Evolutionary conservation across 2,329 filamentous ascomycete species (phyloP).

Genomic region (Ophiocordyceps robertsii): DNA sequence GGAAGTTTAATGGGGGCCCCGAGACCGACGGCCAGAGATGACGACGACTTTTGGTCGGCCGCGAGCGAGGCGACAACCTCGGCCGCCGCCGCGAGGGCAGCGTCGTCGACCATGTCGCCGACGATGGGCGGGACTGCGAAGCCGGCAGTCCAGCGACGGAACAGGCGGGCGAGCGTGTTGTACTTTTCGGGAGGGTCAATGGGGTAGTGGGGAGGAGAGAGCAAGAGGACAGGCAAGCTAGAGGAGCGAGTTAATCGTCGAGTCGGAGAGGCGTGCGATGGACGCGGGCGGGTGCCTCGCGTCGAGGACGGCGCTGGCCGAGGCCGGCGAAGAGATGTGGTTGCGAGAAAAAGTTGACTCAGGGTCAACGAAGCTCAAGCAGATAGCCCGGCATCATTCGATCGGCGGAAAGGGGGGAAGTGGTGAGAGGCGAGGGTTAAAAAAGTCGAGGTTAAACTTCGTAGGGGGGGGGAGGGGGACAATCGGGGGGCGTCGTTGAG

Average conservation of each 20-base stretch:
- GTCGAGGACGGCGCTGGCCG: background rate
- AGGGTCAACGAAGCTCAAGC: constrained; percentile 1
- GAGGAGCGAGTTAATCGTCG: background rate
- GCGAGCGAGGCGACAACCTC: constrained; percentile 41
- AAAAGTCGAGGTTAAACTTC: background rate
- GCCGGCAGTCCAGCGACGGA: constrained; percentile 13
- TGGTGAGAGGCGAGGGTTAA: background rate
- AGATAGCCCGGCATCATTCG: constrained; percentile 3
- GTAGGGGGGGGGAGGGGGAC: background rate
- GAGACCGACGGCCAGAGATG: constrained; percentile 24
- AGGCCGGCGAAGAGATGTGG: background rate
- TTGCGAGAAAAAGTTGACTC: background rate
- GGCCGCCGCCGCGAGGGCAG: constrained; percentile 38
- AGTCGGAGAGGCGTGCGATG: background rate
- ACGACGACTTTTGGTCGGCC: constrained; percentile 24
- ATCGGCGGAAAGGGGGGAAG: background rate
- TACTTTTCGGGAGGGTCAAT: background rate
- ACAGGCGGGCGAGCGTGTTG: background rate
- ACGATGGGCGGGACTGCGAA: constrained; percentile 10
- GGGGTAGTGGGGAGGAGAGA: background rate
- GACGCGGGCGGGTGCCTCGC: background rate
- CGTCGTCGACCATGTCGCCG: constrained; percentile 37
- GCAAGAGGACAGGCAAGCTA: background rate
- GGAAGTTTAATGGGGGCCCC: constrained; percentile 54
- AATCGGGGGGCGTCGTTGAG: background rate